Conservation (phyloP, 345 rosid species). For the Populus nigra region DNA sequence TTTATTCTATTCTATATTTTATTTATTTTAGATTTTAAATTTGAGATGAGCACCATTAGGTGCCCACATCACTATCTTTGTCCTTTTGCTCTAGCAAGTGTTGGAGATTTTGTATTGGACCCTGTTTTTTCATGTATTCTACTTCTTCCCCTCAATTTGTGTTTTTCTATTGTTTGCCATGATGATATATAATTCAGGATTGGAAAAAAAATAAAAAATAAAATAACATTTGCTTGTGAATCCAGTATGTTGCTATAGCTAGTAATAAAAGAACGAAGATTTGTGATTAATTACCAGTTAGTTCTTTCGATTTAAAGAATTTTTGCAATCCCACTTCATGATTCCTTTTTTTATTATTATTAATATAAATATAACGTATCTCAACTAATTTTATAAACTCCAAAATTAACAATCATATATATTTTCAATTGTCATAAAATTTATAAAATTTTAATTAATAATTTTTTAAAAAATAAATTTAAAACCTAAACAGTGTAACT, state of each 20-base stretch:
- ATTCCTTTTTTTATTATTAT: no score
- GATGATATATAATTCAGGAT: background rate
- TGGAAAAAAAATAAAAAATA: background rate
- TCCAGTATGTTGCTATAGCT: no score
- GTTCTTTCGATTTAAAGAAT: background rate
- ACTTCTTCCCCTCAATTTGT: background rate
- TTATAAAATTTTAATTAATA: no score
- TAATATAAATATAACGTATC: fast-evolving
- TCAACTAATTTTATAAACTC: no score
- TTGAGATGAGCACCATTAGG: conserved; percentile 38
- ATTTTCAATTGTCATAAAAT: fast-evolving
- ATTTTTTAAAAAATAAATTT: no score
- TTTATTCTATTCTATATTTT: conserved; percentile 11
- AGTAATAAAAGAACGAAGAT: no score
- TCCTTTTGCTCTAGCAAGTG: conserved; percentile 35
- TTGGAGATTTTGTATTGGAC: background rate
- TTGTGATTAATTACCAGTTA: background rate
- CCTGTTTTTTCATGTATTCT: conserved; percentile 12
- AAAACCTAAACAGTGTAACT: no score
- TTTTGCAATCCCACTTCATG: no score
- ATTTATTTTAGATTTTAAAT: conserved; percentile 15
- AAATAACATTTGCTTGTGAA: background rate
- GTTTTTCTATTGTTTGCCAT: background rate
- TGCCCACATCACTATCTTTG: conserved; percentile 42
- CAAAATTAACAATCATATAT: no score